Base-by-base conservation (phyloP, 2,329 filamentous ascomycete genomes). In the Cercospora canescens region DNA sequence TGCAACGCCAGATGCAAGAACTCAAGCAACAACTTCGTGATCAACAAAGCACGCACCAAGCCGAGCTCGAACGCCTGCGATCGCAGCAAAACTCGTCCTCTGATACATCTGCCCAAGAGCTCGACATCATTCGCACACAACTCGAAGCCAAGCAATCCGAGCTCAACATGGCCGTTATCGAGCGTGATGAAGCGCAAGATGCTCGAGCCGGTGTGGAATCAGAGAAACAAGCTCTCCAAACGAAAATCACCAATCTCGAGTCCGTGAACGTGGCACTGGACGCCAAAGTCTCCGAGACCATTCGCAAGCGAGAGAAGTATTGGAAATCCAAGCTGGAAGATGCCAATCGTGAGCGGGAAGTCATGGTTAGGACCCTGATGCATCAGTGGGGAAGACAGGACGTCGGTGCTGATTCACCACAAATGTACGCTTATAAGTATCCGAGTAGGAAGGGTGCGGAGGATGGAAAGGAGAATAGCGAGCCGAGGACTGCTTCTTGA, bases 381-480 rank as follows among this genome's bases (percentile, higher is more conserved):
- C 86, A 91, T 69, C 91, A 93, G 69, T 97, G 94, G 94, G 92
- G 96, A 73, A 87, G 90, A 45, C 76, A 78, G 60, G 78, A 80
- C 62, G 73, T 74, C 21, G 78, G 77, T 0, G 68, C 70, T 18
- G 71, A 69, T 7, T 70, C 68, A 34, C 71, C 71, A 64, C 78
- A 80, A 69, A 69, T 62, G 64, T 79, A 75, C 60, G 68, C 66
- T 34, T 80, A 79, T 66, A 74, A 72, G 67, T 79, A 72, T 41
- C 26, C 35, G 11, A 60, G 35, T n/a, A 64, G 55, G 28, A 41
- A 37, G 21, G 45, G 11, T 1, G 39, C 12, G 32, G 54, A 55
- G 34, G 45, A 64, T n/a, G 58, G 61, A 26, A 65, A 68, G 56
- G 66, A 63, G 50, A 68, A 67, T 52, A 48, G 55, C 12, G 48